phyloP scores from a whole-genome alignment of 2,329 filamentous ascomycete species.

The Berkeleyomyces rouxiae region DNA sequence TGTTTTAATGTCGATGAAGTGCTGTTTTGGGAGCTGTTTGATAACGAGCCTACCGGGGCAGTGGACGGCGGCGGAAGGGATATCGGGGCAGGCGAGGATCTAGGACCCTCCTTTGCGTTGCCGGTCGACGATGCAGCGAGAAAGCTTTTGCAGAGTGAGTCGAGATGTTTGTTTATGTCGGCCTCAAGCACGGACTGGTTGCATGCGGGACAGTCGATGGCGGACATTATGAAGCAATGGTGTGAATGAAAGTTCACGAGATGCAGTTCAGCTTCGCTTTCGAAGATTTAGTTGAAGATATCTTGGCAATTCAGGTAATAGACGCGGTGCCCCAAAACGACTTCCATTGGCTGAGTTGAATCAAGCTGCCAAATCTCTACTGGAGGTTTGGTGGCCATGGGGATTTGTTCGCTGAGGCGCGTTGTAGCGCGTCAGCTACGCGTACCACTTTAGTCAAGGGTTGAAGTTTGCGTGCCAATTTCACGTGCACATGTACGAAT shows the following conservation, averaged over 20 bases:
- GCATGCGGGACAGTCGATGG: conserved; percentile 70
- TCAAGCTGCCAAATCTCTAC: no score
- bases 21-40: background rate
- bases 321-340: no score
- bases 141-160: conserved; percentile 59
- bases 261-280: background rate
- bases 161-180: conserved; percentile 81
- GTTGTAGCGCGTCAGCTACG: background rate
- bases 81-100: conserved; percentile 6
- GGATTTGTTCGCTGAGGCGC: no score
- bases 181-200: conserved; percentile 50
- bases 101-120: background rate
- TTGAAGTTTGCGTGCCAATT: background rate
- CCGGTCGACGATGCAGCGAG: conserved; percentile 29
- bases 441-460: background rate
- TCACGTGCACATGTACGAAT: background rate
- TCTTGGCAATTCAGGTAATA: no score
- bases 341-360: no score
- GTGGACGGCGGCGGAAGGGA: conserved; percentile 13
- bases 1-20: background rate
- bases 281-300: no score
- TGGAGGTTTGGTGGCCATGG: no score
- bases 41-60: background rate
- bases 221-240: conserved; percentile 7
- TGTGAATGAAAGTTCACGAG: background rate